These are phyloP conservation scores for Starmerella floricola DNA, from an alignment of 805 yeast species.

Conservation along the genomic window DNA sequence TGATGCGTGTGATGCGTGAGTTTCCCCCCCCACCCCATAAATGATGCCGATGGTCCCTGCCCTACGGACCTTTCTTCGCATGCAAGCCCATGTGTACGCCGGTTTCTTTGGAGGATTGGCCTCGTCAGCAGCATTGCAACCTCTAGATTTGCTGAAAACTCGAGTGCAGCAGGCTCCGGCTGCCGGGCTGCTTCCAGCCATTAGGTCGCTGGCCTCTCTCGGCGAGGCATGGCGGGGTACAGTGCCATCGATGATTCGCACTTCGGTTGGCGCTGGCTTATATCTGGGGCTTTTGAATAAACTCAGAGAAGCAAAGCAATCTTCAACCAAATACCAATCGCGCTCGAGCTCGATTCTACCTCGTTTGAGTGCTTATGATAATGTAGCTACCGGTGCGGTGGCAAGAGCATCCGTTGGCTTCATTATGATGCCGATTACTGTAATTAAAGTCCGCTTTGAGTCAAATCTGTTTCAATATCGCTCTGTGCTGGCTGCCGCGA, in stretches of 20 bases:
- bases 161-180: conserved; percentile 54
- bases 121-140: conserved; percentile 71
- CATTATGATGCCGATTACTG: conserved; percentile 87
- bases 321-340: not conserved
- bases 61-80: not conserved
- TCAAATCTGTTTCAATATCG: conserved; percentile 61
- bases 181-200: conserved; percentile 19
- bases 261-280: conserved; percentile 81
- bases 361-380: conserved; percentile 53
- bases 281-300: conserved; percentile 58
- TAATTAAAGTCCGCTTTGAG: conserved; percentile 79
- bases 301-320: conserved; percentile 24
- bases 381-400: conserved; percentile 62
- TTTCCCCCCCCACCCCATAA: too few relatives aligned
- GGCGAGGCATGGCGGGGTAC: conserved; percentile 72
- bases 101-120: conserved; percentile 80
- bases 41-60: too few relatives aligned
- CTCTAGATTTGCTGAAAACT: conserved; percentile 79
- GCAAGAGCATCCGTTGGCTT: conserved; percentile 76
- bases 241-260: conserved; percentile 75
- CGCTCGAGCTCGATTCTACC: conserved; percentile 39
- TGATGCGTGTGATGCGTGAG: too few relatives aligned
- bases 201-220: conserved; percentile 15
- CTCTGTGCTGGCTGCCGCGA: conserved; percentile 49
- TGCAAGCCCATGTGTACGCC: conserved; percentile 46